Percentiles rank a stretch among this genome's conserved stretches.
phyloP scores from a whole-genome alignment of 2,329 filamentous ascomycete species.

The Cercospora sp. region DNA sequence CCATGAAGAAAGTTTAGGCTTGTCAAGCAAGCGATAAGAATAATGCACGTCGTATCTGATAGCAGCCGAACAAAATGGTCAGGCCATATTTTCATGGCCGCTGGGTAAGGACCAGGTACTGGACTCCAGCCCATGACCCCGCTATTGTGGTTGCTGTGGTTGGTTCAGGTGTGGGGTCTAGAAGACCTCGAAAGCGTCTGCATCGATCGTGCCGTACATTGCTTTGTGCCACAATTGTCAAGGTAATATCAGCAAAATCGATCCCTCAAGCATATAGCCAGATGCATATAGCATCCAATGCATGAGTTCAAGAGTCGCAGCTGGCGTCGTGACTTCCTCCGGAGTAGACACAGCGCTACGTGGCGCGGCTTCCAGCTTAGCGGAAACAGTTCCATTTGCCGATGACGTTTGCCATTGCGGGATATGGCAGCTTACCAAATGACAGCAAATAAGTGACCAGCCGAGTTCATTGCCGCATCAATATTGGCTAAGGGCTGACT shows the following conservation, averaged over 20 bases:
- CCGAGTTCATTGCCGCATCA: background rate
- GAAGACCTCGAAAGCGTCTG: background rate
- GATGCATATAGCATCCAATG: background rate
- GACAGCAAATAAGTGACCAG: background rate
- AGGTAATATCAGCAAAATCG: background rate
- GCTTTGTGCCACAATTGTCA: background rate
- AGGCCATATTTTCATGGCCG: constrained; percentile 8
- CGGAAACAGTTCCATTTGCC: constrained; percentile 14
- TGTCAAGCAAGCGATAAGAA: background rate
- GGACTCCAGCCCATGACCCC: background rate
- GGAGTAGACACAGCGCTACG: background rate
- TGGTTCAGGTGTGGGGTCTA: background rate
- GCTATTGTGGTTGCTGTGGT: constrained; percentile 9
- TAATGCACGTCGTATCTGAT: background rate
- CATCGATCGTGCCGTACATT: background rate
- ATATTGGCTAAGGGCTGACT: background rate
- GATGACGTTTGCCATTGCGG: constrained; percentile 20
- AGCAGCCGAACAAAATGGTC: background rate
- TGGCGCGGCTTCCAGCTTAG: background rate
- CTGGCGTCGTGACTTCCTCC: background rate
- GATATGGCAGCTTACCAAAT: constrained; percentile 1
- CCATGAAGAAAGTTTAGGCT: background rate
- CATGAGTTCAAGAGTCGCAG: background rate
- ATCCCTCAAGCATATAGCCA: background rate
- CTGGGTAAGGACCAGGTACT: background rate